Evolutionary conservation across 305 asterid genomes (phyloP).

Genomic region (Fraxinus velutina): DNA sequence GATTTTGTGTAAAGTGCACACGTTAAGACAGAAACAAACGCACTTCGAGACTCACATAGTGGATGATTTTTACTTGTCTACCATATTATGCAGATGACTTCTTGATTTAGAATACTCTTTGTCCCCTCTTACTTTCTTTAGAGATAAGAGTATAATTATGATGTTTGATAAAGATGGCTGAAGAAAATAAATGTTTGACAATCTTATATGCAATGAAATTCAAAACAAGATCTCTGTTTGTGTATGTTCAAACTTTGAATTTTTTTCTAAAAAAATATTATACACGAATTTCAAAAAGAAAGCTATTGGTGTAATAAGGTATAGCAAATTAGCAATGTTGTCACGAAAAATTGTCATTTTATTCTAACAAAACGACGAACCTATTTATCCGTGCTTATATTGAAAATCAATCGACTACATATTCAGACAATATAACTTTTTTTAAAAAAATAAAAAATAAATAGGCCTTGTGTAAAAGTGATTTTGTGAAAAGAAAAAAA

Average conservation of each 20-base stretch:
- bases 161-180: background rate
- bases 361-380: background rate
- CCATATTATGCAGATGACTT: background rate
- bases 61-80: background rate
- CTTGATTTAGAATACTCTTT: too few relatives aligned
- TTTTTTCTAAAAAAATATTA: too few relatives aligned
- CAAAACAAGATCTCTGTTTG: too few relatives aligned
- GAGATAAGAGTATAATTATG: background rate
- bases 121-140: background rate
- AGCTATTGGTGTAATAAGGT: too few relatives aligned
- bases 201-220: background rate
- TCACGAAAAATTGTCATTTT: background rate
- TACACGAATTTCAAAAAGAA: too few relatives aligned
- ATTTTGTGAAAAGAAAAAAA: too few relatives aligned
- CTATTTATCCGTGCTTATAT: background rate
- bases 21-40: background rate
- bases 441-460: too few relatives aligned
- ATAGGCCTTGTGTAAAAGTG: background rate
- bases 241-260: background rate
- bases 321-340: background rate
- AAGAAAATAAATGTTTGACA: background rate
- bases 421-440: background rate
- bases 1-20: background rate
- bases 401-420: background rate
- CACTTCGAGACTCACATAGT: background rate